A percentile compares a stretch with the other conserved stretches of the same genome.
These are phyloP conservation scores for Trichomonas vaginalis DNA, from an alignment of 208 protist genomes.

Conservation along the genomic window DNA sequence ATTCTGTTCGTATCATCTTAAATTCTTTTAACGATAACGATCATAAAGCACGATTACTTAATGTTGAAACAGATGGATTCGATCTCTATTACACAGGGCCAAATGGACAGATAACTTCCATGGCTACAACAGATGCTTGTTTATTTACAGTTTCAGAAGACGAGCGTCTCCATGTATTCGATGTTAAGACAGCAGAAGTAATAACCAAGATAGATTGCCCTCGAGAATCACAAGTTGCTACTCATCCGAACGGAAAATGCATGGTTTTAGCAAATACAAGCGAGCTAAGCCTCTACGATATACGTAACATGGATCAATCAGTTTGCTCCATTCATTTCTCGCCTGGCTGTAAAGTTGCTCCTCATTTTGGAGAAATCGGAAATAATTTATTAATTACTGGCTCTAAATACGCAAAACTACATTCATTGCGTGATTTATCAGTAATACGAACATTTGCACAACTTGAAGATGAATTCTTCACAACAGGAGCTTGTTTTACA, in stretches of 20 bases:
- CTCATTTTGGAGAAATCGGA: background rate
- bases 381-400: background rate
- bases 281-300: background rate
- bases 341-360: background rate
- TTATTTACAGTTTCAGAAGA: background rate
- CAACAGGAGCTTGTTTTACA: background rate
- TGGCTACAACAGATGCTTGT: background rate
- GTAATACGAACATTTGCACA: background rate
- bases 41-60: background rate
- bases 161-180: background rate
- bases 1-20: background rate
- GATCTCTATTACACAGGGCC: background rate
- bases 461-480: background rate
- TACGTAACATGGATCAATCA: background rate
- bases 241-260: background rate
- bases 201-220: background rate
- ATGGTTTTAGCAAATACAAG: background rate
- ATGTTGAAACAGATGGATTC: background rate
- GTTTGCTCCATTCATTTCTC: background rate
- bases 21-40: background rate
- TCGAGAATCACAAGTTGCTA: background rate
- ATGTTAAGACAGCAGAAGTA: background rate
- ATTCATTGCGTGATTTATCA: background rate
- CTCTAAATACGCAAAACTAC: background rate
- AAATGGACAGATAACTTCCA: background rate